Conservation (phyloP, 2,329 filamentous ascomycete genomes). For the Fusarium clavum region DNA sequence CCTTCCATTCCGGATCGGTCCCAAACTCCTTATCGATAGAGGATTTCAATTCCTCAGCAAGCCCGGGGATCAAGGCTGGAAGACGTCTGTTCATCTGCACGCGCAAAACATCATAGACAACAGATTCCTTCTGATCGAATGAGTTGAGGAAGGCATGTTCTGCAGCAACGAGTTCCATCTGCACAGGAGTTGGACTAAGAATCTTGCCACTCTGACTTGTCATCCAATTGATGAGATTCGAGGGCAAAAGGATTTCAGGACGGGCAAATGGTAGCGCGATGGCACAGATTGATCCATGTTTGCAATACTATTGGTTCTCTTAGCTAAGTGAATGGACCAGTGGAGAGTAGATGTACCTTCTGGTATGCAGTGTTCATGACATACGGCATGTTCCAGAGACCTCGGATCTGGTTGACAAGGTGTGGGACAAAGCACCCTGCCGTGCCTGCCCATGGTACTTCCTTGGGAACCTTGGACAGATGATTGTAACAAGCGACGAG, state of each 20-base stretch:
- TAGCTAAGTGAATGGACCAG: accelerated
- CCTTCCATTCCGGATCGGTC: not conserved
- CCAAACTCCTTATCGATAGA: not conserved
- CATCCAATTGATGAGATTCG: not conserved
- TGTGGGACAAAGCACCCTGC: not conserved
- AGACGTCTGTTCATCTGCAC: not conserved
- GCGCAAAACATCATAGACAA: accelerated
- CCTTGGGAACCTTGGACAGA: not conserved
- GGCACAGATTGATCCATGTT: not conserved
- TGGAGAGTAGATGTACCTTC: accelerated
- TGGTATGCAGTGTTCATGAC: accelerated
- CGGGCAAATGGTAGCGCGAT: not conserved
- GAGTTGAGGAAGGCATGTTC: not conserved
- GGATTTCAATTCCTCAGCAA: accelerated
- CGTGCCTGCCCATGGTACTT: not conserved
- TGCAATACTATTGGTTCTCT: not conserved
- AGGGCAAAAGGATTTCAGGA: not conserved
- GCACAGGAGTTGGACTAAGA: not conserved
- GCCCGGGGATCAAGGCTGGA: accelerated
- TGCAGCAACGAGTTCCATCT: not conserved
- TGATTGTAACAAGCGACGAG: not conserved
- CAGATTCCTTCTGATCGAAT: accelerated
- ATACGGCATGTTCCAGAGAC: not conserved
- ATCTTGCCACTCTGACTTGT: not conserved
- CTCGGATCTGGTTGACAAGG: not conserved